These are phyloP conservation scores for Halenospora varia DNA, from an alignment of 495 filamentous ascomycete species.

Conservation along the genomic window DNA sequence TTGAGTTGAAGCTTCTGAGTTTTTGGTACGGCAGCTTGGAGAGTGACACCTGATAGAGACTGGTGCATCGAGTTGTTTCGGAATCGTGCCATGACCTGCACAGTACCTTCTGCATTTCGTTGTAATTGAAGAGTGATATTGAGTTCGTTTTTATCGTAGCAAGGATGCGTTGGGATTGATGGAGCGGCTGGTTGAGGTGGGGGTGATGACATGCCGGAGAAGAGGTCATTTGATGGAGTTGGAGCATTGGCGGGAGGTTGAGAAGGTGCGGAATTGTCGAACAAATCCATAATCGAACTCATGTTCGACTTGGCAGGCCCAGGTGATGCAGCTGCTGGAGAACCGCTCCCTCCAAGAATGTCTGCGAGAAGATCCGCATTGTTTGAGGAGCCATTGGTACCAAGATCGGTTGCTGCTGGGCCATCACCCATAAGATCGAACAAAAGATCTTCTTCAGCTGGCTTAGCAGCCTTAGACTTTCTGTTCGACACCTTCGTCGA, in stretches of 20 bases:
- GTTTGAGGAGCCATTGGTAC: constrained; percentile 60
- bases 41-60: constrained; percentile 62
- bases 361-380: constrained; percentile 86
- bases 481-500: constrained; percentile 66
- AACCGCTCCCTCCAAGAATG: constrained; percentile 61
- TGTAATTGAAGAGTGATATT: constrained; percentile 76
- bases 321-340: constrained; percentile 48
- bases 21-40: constrained; percentile 96
- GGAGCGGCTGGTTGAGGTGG: constrained; percentile 38
- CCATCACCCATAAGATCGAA: constrained; percentile 89
- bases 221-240: constrained; percentile 44
- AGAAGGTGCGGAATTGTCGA: constrained; percentile 38
- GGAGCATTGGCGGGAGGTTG: constrained; percentile 37
- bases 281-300: constrained; percentile 85
- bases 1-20: constrained; percentile 87
- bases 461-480: constrained; percentile 74
- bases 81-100: constrained; percentile 82
- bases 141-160: constrained; percentile 83
- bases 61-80: constrained; percentile 64
- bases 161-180: constrained; percentile 53
- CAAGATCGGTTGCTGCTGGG: constrained; percentile 47
- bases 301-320: constrained; percentile 52
- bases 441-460: constrained; percentile 84
- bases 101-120: constrained; percentile 63
- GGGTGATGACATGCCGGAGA: constrained; percentile 41